These are phyloP conservation scores for Lentinula edodes DNA, from an alignment of 768 basidiomycete species.

Conservation along the genomic window DNA sequence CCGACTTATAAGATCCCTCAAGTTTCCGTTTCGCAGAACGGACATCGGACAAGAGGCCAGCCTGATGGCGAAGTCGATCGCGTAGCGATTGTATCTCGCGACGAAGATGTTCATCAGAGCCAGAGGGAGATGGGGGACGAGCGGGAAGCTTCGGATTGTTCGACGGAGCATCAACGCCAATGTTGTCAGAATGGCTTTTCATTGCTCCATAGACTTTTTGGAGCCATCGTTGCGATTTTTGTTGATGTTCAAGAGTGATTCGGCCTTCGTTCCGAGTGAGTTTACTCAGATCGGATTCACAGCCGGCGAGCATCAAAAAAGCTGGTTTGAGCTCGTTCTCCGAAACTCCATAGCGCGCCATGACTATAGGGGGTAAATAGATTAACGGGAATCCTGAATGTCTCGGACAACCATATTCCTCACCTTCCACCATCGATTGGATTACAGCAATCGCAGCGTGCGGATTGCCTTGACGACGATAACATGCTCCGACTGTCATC, in stretches of 20 bases:
- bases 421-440: conserved; percentile 44
- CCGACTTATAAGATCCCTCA: conserved; percentile 31
- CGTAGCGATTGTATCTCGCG: conserved; percentile 35
- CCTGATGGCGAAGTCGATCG: conserved; percentile 24
- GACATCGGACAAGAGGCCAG: conserved; percentile 23
- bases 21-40: conserved; percentile 37
- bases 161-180: background rate
- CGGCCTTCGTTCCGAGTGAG: conserved; percentile 17
- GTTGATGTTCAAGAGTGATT: conserved; percentile 29
- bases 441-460: conserved; percentile 38
- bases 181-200: background rate
- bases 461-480: conserved; percentile 45
- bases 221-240: conserved; percentile 37
- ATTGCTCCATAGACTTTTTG: conserved; percentile 41
- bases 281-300: conserved; percentile 43
- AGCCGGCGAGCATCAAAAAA: conserved; percentile 48
- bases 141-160: background rate
- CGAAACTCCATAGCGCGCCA: conserved; percentile 29
- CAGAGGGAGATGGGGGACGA: background rate
- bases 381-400: background rate
- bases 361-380: conserved; percentile 24
- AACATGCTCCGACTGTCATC: conserved; percentile 50
- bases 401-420: background rate
- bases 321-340: conserved; percentile 40
- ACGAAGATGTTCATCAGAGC: conserved; percentile 16